These are phyloP conservation scores for Fusarium torulosum DNA, from an alignment of 2,329 filamentous ascomycete species.

Conservation along the genomic window DNA sequence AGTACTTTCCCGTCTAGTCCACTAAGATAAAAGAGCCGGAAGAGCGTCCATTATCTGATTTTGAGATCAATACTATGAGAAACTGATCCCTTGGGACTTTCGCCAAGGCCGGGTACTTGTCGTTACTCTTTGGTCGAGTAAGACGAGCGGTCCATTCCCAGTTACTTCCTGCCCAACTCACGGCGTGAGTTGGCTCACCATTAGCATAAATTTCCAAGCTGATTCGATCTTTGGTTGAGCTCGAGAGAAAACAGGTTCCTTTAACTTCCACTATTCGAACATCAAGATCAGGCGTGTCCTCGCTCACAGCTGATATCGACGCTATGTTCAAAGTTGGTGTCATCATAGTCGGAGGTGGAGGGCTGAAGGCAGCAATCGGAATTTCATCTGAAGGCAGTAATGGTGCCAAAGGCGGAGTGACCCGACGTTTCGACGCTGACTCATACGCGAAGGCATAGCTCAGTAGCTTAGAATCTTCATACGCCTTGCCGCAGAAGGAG, in stretches of 20 bases:
- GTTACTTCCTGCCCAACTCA: background rate
- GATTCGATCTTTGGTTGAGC: fast-evolving
- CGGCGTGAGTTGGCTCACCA: background rate
- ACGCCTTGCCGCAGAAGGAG: slow-evolving; percentile 64
- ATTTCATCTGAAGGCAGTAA: background rate
- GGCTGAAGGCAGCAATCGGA: background rate
- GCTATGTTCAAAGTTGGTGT: background rate
- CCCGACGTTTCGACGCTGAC: background rate
- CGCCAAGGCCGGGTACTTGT: background rate
- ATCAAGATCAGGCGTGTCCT: fast-evolving
- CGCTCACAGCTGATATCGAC: fast-evolving
- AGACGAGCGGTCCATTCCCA: background rate
- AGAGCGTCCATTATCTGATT: background rate
- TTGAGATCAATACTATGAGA: background rate
- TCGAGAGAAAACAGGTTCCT: fast-evolving
- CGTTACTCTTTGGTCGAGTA: background rate
- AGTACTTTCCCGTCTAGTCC: background rate
- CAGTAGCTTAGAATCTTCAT: slow-evolving; percentile 56
- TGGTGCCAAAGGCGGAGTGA: background rate
- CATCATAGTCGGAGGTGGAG: fast-evolving
- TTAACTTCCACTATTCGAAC: fast-evolving
- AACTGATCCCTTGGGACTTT: slow-evolving; percentile 8
- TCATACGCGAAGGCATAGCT: slow-evolving; percentile 43
- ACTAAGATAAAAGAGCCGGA: background rate
- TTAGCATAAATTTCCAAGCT: background rate